Evolutionary conservation across 306 rosid species (phyloP).

Genomic region (Vigna reflexopilosa): DNA sequence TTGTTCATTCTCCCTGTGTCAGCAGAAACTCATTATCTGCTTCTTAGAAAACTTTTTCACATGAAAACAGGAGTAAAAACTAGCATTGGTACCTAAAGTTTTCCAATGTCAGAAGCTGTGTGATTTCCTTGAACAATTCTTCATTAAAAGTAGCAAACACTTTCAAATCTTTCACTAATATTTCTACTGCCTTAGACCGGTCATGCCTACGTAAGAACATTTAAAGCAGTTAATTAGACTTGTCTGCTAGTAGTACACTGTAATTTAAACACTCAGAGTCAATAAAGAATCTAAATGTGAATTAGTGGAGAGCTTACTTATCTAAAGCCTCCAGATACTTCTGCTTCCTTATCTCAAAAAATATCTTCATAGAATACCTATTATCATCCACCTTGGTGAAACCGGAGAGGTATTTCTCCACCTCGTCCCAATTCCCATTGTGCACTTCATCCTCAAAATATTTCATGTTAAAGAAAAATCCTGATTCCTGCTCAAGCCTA

Average conservation of each 20-base stretch:
- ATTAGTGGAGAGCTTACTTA: conserved; percentile 67
- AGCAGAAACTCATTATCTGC: conserved; percentile 35
- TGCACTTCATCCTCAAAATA: conserved; percentile 99
- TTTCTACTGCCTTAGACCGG: conserved; percentile 92
- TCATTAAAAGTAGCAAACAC: conserved; percentile 96
- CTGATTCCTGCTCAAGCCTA: conserved; percentile 96
- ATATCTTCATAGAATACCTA: conserved; percentile 97
- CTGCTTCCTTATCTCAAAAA: conserved; percentile 98
- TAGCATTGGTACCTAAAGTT: conserved; percentile 75
- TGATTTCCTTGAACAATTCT: conserved; percentile 96
- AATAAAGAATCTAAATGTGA: conserved; percentile 35
- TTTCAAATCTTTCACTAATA: conserved; percentile 93
- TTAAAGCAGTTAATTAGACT: conserved; percentile 34
- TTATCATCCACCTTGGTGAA: conserved; percentile 98
- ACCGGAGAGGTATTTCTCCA: conserved; percentile 94
- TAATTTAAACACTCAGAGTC: conserved; percentile 24
- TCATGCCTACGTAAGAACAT: conserved; percentile 74
- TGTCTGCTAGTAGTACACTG: not conserved
- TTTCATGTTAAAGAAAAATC: conserved; percentile 96
- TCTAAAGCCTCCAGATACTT: conserved; percentile 97
- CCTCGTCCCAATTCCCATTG: conserved; percentile 98
- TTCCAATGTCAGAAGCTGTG: conserved; percentile 97
- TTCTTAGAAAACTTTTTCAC: conserved; percentile 25
- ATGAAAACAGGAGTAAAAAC: not conserved
- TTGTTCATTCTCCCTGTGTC: conserved; percentile 88